phyloP scores from a whole-genome alignment of 495 filamentous ascomycete genomes.

The Aspergillus incahuasiensis region DNA sequence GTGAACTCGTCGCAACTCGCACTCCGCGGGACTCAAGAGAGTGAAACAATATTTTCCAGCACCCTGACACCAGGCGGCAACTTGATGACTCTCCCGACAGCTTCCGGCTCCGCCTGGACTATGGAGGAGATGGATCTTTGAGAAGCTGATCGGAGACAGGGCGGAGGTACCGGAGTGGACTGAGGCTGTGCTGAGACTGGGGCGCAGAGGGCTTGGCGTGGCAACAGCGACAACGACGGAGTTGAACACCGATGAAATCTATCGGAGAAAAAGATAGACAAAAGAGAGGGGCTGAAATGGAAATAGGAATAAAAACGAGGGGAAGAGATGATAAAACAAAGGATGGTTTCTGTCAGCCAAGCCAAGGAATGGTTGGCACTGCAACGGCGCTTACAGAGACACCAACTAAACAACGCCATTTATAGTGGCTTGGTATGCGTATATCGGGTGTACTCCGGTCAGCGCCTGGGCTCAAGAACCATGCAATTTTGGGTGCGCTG shows the following conservation, averaged over 20 bases:
- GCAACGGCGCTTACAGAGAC: constrained; percentile 2
- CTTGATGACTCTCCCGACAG: constrained; percentile 1
- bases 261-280: neutral
- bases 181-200: constrained; percentile 4
- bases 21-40: neutral
- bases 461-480: neutral
- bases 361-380: neutral
- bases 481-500: neutral
- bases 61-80: neutral
- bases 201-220: constrained; percentile 23
- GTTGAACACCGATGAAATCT: neutral
- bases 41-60: neutral
- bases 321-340: neutral
- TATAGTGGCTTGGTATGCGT: neutral
- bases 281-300: neutral
- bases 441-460: neutral
- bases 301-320: neutral
- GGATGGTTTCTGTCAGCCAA: neutral
- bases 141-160: neutral
- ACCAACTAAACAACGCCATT: neutral
- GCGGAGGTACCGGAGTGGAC: neutral
- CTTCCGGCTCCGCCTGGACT: constrained; percentile 7
- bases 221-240: neutral
- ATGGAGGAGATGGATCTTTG: neutral
- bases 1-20: neutral